Base-by-base conservation (phyloP, 176 grass and related monocot species). In the Eremochloa ophiuroides region DNA sequence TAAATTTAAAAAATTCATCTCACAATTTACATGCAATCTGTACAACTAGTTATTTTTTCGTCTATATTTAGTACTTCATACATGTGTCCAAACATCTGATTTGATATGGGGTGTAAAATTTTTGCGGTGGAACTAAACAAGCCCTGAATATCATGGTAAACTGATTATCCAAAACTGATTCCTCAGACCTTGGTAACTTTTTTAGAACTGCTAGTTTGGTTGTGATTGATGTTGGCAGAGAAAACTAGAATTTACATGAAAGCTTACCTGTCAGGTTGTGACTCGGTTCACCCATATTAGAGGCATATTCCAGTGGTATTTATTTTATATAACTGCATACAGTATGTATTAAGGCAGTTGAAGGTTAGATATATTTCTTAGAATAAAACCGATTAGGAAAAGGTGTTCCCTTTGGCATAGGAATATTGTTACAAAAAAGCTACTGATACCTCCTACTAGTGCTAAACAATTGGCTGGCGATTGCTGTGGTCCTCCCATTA, bases 371-470 rank as follows among this genome's bases (percentile, higher is more conserved):
- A 85, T 85, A 56, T 85, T 86, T 80, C 73, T 76, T 51, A 55
- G 55, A 79, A 85, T 77, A 85, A 82, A 85, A 44, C 85, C 8
- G 83, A 85, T 87, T 69, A 84, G 91, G 78, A 85, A 93, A 93
- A 90, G 85, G 86, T 85, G 73, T 74, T 68, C 25, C 35, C 16
- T 35, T 67, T 67, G 47, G 73, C 39, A 14, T 59, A 80, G 14
- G 61, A 64, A 65, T 85, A 38, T 85, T 44, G 50, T 79, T 72
- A 51, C 6, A 27, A 69, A 20, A 7, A 82, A 65, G 50, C 50
- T 68, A 42, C 83, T n/a, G 74, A 48, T 41, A 80, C 41, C 71
- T 78, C 71, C 70, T 81, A 74, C 70, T 81, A 74, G 53, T 71
- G 30, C 39, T 80, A 62, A 84, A 81, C 89, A 71, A 80, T 81